phyloP scores from a whole-genome alignment of 805 yeast genomes.

The Candida patagonica region DNA sequence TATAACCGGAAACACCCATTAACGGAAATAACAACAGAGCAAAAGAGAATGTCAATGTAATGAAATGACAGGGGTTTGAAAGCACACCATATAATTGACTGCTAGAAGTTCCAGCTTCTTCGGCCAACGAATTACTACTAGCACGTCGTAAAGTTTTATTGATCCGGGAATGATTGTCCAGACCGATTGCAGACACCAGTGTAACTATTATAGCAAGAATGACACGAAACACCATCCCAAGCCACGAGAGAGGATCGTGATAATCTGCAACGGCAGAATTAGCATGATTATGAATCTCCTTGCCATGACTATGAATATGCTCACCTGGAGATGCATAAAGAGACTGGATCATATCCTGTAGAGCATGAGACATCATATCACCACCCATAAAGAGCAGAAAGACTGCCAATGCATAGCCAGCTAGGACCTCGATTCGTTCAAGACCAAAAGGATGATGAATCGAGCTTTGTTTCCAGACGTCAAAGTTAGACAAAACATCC shows the following conservation, averaged over 20 bases:
- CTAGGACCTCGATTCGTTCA: constrained; percentile 80
- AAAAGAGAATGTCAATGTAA: constrained; percentile 26
- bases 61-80: constrained; percentile 24
- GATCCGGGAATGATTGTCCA: constrained; percentile 28
- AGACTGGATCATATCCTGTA: constrained; percentile 57
- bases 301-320: constrained; percentile 11
- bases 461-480: constrained; percentile 80
- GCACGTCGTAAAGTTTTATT: constrained; percentile 16
- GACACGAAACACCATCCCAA: constrained; percentile 18
- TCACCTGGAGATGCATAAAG: constrained; percentile 25
- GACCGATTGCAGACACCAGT: constrained; percentile 27
- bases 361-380: constrained; percentile 76
- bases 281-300: constrained; percentile 9
- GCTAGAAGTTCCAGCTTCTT: not conserved
- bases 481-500: constrained; percentile 80
- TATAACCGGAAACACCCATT: constrained; percentile 18
- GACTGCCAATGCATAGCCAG: constrained; percentile 79
- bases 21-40: constrained; percentile 26
- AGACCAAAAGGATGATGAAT: constrained; percentile 85
- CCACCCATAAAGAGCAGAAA: constrained; percentile 85
- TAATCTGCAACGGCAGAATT: constrained; percentile 5
- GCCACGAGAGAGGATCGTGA: constrained; percentile 11
- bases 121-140: not conserved
- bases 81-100: constrained; percentile 10
- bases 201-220: constrained; percentile 25